phyloP scores from a whole-genome alignment of 1,284 basidiomycete genomes.

The Clitocybe nebularis region DNA sequence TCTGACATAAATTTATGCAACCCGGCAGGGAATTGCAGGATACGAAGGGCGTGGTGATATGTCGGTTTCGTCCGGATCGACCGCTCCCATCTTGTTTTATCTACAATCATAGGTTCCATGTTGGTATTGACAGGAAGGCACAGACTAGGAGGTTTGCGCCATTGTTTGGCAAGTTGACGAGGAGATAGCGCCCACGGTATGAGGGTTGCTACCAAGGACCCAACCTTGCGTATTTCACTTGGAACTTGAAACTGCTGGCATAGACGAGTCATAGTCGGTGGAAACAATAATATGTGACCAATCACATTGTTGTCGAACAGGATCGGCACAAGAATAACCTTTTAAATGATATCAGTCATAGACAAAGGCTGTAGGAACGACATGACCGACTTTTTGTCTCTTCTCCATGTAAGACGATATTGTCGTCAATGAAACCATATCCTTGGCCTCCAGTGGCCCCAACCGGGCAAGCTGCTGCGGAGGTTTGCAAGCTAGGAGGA shows the following conservation, averaged over 20 bases:
- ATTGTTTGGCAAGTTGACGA: conserved; percentile 17
- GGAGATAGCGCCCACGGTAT: conserved; percentile 41
- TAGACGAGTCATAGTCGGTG: conserved; percentile 25
- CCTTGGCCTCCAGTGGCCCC: conserved; percentile 33
- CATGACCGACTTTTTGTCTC: conserved; percentile 36
- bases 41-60: conserved; percentile 39
- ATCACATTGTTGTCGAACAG: conserved; percentile 42
- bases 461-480: conserved; percentile 50
- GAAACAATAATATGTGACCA: conserved; percentile 37
- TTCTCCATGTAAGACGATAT: conserved; percentile 43
- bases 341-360: conserved; percentile 7
- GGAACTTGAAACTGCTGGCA: conserved; percentile 29
- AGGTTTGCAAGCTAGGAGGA: conserved; percentile 45
- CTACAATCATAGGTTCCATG: conserved; percentile 14
- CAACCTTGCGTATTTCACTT: conserved; percentile 17
- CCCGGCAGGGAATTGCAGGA: conserved; percentile 41
- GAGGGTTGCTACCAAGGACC: conserved; percentile 39
- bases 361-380: conserved; percentile 5
- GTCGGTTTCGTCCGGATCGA: conserved; percentile 21
- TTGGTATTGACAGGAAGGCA: conserved; percentile 12
- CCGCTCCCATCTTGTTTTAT: conserved; percentile 16
- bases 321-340: conserved; percentile 52
- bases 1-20: conserved; percentile 39
- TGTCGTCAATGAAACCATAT: conserved; percentile 31
- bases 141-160: conserved; percentile 13